Base-by-base conservation (phyloP, 352 stramenopile genomes). In the Elongisporangium undulatum region DNA sequence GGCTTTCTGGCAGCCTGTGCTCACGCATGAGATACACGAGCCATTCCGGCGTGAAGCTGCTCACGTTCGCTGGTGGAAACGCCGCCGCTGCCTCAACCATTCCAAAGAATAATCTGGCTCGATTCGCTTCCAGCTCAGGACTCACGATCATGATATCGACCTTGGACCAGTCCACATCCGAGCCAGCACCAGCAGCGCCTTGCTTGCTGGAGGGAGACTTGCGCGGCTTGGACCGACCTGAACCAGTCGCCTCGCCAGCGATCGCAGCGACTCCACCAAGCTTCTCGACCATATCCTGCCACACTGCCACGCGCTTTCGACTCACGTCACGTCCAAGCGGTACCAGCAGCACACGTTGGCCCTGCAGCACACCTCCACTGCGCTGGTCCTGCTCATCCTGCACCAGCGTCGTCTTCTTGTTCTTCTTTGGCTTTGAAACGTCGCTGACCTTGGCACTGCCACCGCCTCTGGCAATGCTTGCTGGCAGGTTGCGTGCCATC, bases 311-410 rank as follows among this genome's bases (percentile, higher is more conserved):
- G 29, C 82, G 75, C 49, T 79, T 87, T 6, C 75, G 72, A 66
- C 80, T 84, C 66, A 94, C 82, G 49, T 92, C 85, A 0, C 62
- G 53, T 13, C 85, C 82, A 12, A 86, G 63, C 0, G 85, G 73
- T 15, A 88, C 71, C 15, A 94, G 22, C 21, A 90, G 51, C 29
- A 91, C 68, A 22, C 55, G 64, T 49, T 77, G 61, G 9, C 60
- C 79, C 15, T 65, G 29, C 23, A 92, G 53, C 24, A 87, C 48
- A 2, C 53, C 29, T 41, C 50, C 6, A 63, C 50, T 15, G 22
- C 23, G 15, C 22, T 17, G 52, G 26, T 51, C 55, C 16, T 19
- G 52, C 16, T 48, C 51, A 24, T 4, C 9, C 8, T 20, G 41
- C 15, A 6, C 9, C 2, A 4, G 21, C 19, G 41, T 9, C 26